Evolutionary conservation across 2,329 filamentous ascomycete genomes (phyloP), one percentile per base, ranked within the genome.

Genomic region (Alternaria burnsii): DNA sequence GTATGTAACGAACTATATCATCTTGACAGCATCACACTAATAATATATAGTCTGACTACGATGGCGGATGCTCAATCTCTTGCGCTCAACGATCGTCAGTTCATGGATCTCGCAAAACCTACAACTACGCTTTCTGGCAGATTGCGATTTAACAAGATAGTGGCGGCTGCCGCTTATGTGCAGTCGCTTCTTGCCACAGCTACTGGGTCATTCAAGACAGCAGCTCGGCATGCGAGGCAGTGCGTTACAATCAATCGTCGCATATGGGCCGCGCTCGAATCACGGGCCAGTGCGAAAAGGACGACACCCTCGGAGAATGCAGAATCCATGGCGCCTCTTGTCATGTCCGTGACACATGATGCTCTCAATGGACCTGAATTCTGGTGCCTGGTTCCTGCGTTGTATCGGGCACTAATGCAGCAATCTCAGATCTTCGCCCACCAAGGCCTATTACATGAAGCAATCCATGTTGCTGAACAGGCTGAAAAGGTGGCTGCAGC

Each of bases 371-470:
- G 88, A 52, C 88, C 92, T 1, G 85, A 87, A 3, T 93, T 94
- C 70, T 98, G 94, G 94, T 84, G 86, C 6, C 82, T 97, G 20
- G 88, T 95, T 8, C 86, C 88, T 28, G 88, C 90, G 1, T 84
- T 97, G 20, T 89, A 93, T 69, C 85, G 87, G 30, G 88, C 89
- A 57, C 82, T 97, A 14, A 79, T 89, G 61, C 89, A 93, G 59
- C 85, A 97, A 3, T 93, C 93, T 0, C 85, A 86, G 4, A 82
- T 97, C 1, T 97, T 94, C 69, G 88, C 91, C 1, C 90, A 97
- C 66, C 87, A 95, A 64, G 95, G 95, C 28, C 86, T 97, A 79
- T 92, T 93, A 65, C 89, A 92, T 61, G 94, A 98, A 76, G 94
- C 94, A 2, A 81, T 94, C 0, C 95, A 94, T 75, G 96, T 97